Evolutionary conservation across 2,329 filamentous ascomycete genomes (phyloP), one percentile per base, ranked within the genome.

Genomic region (Cladosporium colombiae): DNA sequence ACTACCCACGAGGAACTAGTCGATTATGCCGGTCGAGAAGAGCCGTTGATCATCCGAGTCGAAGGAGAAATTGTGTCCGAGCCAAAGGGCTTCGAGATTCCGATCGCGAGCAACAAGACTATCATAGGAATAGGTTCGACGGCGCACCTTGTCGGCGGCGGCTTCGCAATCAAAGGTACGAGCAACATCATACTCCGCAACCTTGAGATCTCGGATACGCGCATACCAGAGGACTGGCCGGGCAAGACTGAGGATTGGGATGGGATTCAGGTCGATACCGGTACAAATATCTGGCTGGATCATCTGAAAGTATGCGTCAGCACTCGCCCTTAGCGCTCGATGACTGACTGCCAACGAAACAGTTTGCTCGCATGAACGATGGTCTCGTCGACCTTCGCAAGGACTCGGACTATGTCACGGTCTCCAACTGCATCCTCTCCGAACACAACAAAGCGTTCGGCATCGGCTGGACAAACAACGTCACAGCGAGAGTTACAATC

Each of bases 381-480:
- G 70, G 70, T 18, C 64, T 72, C n/a, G 68, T 72, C 50, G 70
- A 71, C 40, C 67, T 68, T 21, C 68, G 70, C 21, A 64, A 70
- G n/a, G 70, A 71, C 63, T 70, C 70, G 11, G 69, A 69, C 57
- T 71, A 69, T 62, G 66, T 71, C 35, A 72, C 70, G 2, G 67
- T 72, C 33, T 72, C 70, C 18, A 68, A 70, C 49, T 67, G 63
- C 53, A 65, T 70, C 7, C 67, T 72, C 37, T 67, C 67, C 40
- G 67, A 72, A 57, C 70, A 72, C 63, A 71, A 72, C 63, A 72
- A 72, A 58, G 68, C 68, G 21, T 69, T 72, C n/a, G 70, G 70
- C 18, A 71, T 72, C 53, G 70, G 70, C 25, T 72, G 70, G 70
- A 70, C 68, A 16, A 68, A 70, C 3, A 72, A 71, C 33, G 69